phyloP scores from a whole-genome alignment of 2,329 filamentous ascomycete species.

The Colletotrichum australisinense region DNA sequence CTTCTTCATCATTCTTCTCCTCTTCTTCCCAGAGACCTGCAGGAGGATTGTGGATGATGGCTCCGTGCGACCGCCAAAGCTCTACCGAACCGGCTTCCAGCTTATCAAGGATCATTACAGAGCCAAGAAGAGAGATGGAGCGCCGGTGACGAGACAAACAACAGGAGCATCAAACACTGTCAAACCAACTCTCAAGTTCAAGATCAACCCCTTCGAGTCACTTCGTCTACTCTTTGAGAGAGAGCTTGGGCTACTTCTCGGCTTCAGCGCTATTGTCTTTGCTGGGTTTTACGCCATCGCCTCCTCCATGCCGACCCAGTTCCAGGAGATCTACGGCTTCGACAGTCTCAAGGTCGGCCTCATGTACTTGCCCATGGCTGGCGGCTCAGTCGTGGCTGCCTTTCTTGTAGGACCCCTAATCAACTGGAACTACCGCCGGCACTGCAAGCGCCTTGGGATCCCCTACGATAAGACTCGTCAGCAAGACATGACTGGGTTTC shows the following conservation, averaged over 20 bases:
- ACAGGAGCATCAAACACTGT: slow-evolving; percentile 35
- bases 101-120: slow-evolving; percentile 37
- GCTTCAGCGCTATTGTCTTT: slow-evolving; percentile 57
- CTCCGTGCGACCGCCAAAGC: slow-evolving; percentile 52
- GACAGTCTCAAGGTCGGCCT: slow-evolving; percentile 66
- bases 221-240: slow-evolving; percentile 54
- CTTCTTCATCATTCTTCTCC: slow-evolving; percentile 48
- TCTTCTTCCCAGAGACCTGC: slow-evolving; percentile 60
- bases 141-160: slow-evolving; percentile 1
- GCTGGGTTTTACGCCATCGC: slow-evolving; percentile 62
- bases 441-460: slow-evolving; percentile 65
- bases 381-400: slow-evolving; percentile 60
- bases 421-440: slow-evolving; percentile 75
- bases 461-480: slow-evolving; percentile 64
- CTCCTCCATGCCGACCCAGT: slow-evolving; percentile 56
- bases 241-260: slow-evolving; percentile 56
- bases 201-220: slow-evolving; percentile 54
- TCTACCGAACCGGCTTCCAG: slow-evolving; percentile 48
- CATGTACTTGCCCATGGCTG: slow-evolving; percentile 63
- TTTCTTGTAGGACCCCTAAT: slow-evolving; percentile 64
- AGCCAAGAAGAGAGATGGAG: slow-evolving; percentile 25
- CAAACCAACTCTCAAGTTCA: slow-evolving; percentile 46
- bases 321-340: slow-evolving; percentile 67
- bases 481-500: slow-evolving; percentile 59
- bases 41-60: slow-evolving; percentile 63